A percentile compares a stretch with the other conserved stretches of the same genome.
phyloP scores from a whole-genome alignment of 495 filamentous ascomycete genomes.

The Usnea hakonensis region DNA sequence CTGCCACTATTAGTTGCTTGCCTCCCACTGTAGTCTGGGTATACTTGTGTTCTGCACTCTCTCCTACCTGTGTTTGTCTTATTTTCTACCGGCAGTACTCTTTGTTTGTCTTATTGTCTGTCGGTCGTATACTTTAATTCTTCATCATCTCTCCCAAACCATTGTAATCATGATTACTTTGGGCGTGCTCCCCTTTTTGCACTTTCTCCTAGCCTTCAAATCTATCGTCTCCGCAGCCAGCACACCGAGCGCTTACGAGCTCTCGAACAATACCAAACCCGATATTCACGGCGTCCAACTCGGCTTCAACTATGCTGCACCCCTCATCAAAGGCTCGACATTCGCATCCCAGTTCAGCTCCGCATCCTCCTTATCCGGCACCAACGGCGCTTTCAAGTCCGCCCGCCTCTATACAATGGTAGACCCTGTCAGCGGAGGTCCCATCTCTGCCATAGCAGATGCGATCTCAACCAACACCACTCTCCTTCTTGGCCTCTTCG shows the following conservation, averaged over 20 bases:
- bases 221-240: neutral
- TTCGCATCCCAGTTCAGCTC: slow-evolving; percentile 56
- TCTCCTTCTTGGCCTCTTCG: slow-evolving; percentile 65
- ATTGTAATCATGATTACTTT: neutral
- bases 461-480: slow-evolving; percentile 64
- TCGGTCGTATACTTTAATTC: neutral
- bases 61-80: too few species aligned
- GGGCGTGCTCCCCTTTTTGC: neutral
- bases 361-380: slow-evolving; percentile 59
- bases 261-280: neutral
- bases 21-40: too few species aligned
- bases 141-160: neutral
- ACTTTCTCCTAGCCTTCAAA: neutral
- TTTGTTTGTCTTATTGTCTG: neutral
- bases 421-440: slow-evolving; percentile 47
- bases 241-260: neutral
- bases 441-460: slow-evolving; percentile 64
- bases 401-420: slow-evolving; percentile 60
- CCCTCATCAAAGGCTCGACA: slow-evolving; percentile 51
- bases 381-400: slow-evolving; percentile 59
- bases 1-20: too few species aligned
- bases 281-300: neutral
- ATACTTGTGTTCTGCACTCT: too few species aligned
- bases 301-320: slow-evolving; percentile 78
- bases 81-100: too few species aligned